Percentiles rank a stretch among this genome's conserved stretches.
Conservation (phyloP, 768 basidiomycete genomes). For the Lentinula sp. region DNA sequence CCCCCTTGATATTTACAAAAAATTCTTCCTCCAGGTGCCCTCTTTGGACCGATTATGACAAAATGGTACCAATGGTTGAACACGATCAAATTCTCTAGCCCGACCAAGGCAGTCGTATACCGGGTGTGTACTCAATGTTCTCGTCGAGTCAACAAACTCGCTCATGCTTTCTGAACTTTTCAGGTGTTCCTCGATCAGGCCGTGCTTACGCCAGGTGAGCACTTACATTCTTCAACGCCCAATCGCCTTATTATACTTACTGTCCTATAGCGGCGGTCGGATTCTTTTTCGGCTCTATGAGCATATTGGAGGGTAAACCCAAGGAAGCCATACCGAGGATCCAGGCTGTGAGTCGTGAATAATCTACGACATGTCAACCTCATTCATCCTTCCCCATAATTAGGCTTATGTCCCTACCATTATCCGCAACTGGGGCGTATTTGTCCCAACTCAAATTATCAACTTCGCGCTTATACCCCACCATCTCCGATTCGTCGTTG, state of each 20-base stretch:
- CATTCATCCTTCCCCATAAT: background rate
- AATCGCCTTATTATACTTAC: background rate
- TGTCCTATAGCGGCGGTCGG: constrained; percentile 33
- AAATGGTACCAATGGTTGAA: constrained; percentile 78
- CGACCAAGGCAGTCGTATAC: constrained; percentile 52
- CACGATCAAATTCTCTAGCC: constrained; percentile 59
- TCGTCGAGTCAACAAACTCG: background rate
- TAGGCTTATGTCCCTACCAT: constrained; percentile 72
- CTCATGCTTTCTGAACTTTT: background rate
- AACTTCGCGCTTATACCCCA: constrained; percentile 76
- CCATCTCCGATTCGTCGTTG: constrained; percentile 68
- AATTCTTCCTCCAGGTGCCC: constrained; percentile 32
- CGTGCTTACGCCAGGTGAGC: constrained; percentile 62
- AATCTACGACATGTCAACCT: background rate
- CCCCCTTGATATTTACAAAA: background rate
- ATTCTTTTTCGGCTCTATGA: constrained; percentile 40
- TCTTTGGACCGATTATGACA: constrained; percentile 80
- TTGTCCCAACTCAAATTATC: constrained; percentile 69
- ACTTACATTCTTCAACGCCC: background rate
- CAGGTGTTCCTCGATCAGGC: constrained; percentile 83
- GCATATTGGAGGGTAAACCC: constrained; percentile 51
- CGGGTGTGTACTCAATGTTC: constrained; percentile 35
- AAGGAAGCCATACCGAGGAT: constrained; percentile 35
- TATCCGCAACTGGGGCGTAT: constrained; percentile 74
- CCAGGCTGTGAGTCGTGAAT: constrained; percentile 28